Percentiles rank a stretch among this genome's conserved stretches.
Conservation (phyloP, 306 rosid genomes). For the Acacia confusa region DNA sequence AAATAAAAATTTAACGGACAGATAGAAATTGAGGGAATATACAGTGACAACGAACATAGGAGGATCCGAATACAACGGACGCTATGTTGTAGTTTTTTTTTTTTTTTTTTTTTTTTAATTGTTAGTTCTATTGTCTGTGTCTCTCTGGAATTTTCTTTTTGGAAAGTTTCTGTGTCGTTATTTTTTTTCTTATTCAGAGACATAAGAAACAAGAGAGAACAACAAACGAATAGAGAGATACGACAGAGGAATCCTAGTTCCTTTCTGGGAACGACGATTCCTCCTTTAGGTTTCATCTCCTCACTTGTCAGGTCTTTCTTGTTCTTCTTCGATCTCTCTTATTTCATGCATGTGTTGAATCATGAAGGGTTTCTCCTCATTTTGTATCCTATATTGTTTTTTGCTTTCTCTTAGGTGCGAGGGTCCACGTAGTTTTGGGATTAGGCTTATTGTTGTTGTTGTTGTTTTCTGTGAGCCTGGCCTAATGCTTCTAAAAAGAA, state of each 20-base stretch:
- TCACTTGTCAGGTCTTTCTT: slow-evolving; percentile 10
- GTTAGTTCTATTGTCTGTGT: neutral
- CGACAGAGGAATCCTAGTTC: slow-evolving; percentile 54
- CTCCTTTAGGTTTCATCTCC: slow-evolving; percentile 31
- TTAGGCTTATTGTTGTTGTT: too few species aligned
- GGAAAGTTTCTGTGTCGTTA: neutral
- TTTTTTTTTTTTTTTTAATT: neutral
- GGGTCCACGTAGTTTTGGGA: too few species aligned
- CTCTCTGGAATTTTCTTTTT: neutral
- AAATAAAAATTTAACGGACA: neutral
- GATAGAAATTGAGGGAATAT: slow-evolving; percentile 5
- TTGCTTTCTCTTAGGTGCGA: neutral
- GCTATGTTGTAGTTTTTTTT: neutral
- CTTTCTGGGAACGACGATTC: slow-evolving; percentile 46
- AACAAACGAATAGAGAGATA: neutral
- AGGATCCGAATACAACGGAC: slow-evolving; percentile 49
- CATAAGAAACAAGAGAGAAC: neutral
- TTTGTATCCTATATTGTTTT: neutral
- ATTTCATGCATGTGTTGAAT: neutral
- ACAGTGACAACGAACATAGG: neutral
- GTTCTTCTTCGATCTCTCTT: neutral
- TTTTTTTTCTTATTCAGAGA: slow-evolving; percentile 1
- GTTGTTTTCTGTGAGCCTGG: neutral
- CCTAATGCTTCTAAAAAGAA: neutral
- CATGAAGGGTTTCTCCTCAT: neutral